Percentiles rank a stretch among this genome's conserved stretches.
Evolutionary conservation across 2,329 filamentous ascomycete genomes (phyloP).

Genomic region (Aureobasidium sp.): DNA sequence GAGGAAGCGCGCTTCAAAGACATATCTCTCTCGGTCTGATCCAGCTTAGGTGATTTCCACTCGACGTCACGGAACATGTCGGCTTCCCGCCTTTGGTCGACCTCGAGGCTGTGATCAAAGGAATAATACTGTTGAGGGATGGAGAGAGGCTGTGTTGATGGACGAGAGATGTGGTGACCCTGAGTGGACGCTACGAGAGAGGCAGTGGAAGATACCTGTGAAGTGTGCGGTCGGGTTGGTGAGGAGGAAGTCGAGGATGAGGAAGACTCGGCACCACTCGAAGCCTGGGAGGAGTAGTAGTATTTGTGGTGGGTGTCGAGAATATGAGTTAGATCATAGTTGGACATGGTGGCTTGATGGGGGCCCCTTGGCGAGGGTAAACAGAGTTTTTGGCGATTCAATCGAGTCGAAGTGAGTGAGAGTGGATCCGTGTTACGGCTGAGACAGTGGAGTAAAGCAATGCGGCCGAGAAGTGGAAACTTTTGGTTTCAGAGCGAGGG

Average conservation of each 20-base stretch:
- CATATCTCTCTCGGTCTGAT: conserved; percentile 1
- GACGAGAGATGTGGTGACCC: conserved; percentile 2
- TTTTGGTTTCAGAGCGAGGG: neutral
- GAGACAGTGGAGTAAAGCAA: conserved; percentile 14
- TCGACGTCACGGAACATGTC: conserved; percentile 12
- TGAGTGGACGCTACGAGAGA: conserved; percentile 1
- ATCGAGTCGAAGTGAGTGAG: conserved; percentile 3
- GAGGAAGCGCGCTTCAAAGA: conserved; percentile 17
- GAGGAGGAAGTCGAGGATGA: conserved; percentile 2
- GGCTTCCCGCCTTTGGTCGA: neutral
- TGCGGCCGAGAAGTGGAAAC: neutral
- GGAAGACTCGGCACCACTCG: conserved; percentile 11
- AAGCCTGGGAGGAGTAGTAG: conserved; percentile 1
- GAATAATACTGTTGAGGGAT: conserved; percentile 5
- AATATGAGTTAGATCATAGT: conserved; percentile 6
- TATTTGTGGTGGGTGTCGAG: conserved; percentile 6
- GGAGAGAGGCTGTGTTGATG: conserved; percentile 10
- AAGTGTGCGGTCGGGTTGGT: conserved; percentile 1
- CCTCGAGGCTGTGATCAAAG: neutral
- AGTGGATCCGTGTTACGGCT: conserved; percentile 11
- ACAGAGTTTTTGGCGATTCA: conserved; percentile 10
- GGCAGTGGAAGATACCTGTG: neutral
- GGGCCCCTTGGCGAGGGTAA: conserved; percentile 4
- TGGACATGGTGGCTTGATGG: conserved; percentile 7
- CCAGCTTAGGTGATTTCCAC: conserved; percentile 4